Conservation (phyloP, 441 rosid species). For the Gossypium davidsonii region DNA sequence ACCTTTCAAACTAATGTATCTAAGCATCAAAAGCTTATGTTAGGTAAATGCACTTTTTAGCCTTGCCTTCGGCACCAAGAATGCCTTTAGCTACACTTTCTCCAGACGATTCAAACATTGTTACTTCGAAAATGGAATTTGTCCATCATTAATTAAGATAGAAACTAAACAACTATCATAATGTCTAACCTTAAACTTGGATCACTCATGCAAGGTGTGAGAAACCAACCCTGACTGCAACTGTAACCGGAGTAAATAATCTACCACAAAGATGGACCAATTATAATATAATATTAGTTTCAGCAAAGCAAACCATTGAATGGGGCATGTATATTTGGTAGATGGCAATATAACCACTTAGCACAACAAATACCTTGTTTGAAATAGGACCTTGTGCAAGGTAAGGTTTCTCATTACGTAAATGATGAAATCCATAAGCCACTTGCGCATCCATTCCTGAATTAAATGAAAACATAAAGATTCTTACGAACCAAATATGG, state of each 20-base stretch:
- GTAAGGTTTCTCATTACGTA: conserved; percentile 84
- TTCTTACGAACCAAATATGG: neutral
- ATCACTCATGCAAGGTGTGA: conserved; percentile 78
- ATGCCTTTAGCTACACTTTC: neutral
- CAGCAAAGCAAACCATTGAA: neutral
- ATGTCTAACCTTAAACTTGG: conserved; percentile 71
- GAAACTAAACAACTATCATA: neutral
- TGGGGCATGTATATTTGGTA: neutral
- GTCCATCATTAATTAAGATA: neutral
- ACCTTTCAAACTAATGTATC: neutral
- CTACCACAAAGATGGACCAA: conserved; percentile 35
- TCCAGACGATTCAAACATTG: neutral
- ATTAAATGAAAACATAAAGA: conserved; percentile 13
- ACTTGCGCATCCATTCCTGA: conserved; percentile 98
- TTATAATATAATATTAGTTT: neutral
- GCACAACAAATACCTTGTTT: conserved; percentile 55
- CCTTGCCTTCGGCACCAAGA: neutral
- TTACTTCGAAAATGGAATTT: neutral
- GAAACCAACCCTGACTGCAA: conserved; percentile 94
- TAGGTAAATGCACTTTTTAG: neutral
- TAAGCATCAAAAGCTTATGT: neutral
- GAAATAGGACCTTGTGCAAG: conserved; percentile 91
- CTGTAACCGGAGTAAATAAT: conserved; percentile 81
- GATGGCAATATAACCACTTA: neutral
- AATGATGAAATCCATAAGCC: conserved; percentile 90